These are phyloP conservation scores for Talaromyces pinophilus DNA, from an alignment of 2,329 filamentous ascomycete genomes.

Conservation along the genomic window DNA sequence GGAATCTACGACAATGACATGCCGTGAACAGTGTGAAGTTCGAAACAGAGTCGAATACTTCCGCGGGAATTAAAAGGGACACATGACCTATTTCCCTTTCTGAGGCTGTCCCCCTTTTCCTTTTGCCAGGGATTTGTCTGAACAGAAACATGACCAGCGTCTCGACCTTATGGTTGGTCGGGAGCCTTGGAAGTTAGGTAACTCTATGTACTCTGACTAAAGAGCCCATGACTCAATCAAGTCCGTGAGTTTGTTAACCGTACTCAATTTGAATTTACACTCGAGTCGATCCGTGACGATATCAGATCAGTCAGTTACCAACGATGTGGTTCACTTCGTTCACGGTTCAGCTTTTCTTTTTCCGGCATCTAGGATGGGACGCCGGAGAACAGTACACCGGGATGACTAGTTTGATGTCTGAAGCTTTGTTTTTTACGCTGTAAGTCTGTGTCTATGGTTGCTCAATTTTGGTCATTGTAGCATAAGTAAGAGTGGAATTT, in stretches of 20 bases:
- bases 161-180: not conserved
- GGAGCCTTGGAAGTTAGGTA: not conserved
- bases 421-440: not conserved
- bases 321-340: conserved; percentile 4
- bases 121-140: not conserved
- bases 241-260: not conserved
- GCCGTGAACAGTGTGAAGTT: not conserved
- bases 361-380: not conserved
- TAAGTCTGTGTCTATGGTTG: not conserved
- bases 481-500: not conserved
- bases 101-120: not conserved
- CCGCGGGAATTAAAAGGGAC: conserved; percentile 1
- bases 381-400: conserved; percentile 10
- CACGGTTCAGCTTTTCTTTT: not conserved
- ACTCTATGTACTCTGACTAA: not conserved
- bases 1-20: not conserved
- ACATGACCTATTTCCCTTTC: conserved; percentile 8
- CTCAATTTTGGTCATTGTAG: not conserved
- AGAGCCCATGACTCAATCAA: not conserved
- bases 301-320: conserved; percentile 2
- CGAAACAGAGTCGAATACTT: not conserved
- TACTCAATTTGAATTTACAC: not conserved
- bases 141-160: not conserved
- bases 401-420: not conserved
- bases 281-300: conserved; percentile 9